Conservation (phyloP, 768 basidiomycete genomes). For the Leccinum aurantiacum region DNA sequence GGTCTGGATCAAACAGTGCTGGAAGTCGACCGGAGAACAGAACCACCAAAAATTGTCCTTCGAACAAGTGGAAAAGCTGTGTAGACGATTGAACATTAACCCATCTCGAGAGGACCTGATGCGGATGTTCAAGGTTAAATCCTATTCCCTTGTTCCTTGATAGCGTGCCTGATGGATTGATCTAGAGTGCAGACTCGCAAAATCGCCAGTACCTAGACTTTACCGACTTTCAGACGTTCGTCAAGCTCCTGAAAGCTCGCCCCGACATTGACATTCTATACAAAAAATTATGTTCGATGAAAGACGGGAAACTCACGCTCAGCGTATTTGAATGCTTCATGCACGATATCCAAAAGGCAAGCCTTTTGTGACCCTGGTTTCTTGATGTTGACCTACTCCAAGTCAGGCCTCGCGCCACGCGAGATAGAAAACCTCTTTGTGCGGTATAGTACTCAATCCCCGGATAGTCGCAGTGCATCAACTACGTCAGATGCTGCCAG, state of each 20-base stretch:
- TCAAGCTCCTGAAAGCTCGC: constrained; percentile 79
- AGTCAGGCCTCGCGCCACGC: constrained; percentile 37
- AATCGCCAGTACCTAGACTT: constrained; percentile 68
- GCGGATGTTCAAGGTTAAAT: constrained; percentile 49
- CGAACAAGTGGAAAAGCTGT: constrained; percentile 70
- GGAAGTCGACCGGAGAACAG: constrained; percentile 69
- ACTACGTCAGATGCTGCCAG: constrained; percentile 3
- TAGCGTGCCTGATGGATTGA: background rate
- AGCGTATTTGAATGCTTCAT: constrained; percentile 51
- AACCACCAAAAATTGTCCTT: constrained; percentile 65
- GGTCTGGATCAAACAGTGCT: constrained; percentile 80
- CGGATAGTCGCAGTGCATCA: background rate
- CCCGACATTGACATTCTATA: constrained; percentile 77
- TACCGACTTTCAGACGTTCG: constrained; percentile 75
- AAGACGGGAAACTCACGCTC: constrained; percentile 38
- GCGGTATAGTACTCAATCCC: constrained; percentile 31
- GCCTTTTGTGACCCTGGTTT: constrained; percentile 7
- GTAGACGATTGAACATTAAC: constrained; percentile 67
- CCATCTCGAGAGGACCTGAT: constrained; percentile 51
- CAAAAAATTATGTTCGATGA: constrained; percentile 35
- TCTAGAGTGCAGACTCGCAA: constrained; percentile 62
- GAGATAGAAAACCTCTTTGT: constrained; percentile 39
- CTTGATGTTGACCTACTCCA: constrained; percentile 13
- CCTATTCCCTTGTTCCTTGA: background rate
- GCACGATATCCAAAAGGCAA: constrained; percentile 49